Evolutionary conservation across 495 filamentous ascomycete species (phyloP), one percentile per base, ranked within the genome.

Genomic region (Penicillium canariense): DNA sequence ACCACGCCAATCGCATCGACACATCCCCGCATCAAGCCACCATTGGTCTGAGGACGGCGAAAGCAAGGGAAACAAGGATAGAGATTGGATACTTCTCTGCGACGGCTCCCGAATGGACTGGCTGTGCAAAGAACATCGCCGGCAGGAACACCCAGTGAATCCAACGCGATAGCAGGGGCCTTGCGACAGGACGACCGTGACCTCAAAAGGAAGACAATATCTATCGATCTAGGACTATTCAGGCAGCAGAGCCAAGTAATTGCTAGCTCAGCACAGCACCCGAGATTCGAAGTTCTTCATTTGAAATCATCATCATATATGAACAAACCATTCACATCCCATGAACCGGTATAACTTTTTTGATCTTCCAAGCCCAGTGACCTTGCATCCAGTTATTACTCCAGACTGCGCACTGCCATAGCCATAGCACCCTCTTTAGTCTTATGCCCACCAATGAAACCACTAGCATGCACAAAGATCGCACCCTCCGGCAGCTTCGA

Each of bases 361-460:
- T n/a, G n/a, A n/a, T n/a, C n/a, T n/a, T n/a, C n/a, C n/a, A n/a
- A n/a, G n/a, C n/a, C n/a, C n/a, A n/a, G n/a, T n/a, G n/a, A n/a
- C n/a, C n/a, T 31, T 43, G n/a, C 8, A 2, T 27, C 25, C 14
- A 34, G 15, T 66, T 63, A 84, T 64, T 77, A 63, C 50, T 78
- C 80, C 57, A 85, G 69, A 8, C 90, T 86, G 72, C 85, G 89
- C 63, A 82, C 75, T 34, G 92, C 91, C 90, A 97, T 93, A 44
- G 84, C 82, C 65, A 89, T 77, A 23, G 85, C 92, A n/a, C 94
- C 95, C 45, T 95, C 90, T 64, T 85, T 91, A 0, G 86, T 93
- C 76, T 86, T 85, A 68, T 96, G 95, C 3, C 94, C 94, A 15
- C 95, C 94, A 69, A 97, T 96, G 69, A 98, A 98, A 4, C 94